phyloP scores from a whole-genome alignment of 2,329 filamentous ascomycete genomes.

The Diaporthe ilicicola region DNA sequence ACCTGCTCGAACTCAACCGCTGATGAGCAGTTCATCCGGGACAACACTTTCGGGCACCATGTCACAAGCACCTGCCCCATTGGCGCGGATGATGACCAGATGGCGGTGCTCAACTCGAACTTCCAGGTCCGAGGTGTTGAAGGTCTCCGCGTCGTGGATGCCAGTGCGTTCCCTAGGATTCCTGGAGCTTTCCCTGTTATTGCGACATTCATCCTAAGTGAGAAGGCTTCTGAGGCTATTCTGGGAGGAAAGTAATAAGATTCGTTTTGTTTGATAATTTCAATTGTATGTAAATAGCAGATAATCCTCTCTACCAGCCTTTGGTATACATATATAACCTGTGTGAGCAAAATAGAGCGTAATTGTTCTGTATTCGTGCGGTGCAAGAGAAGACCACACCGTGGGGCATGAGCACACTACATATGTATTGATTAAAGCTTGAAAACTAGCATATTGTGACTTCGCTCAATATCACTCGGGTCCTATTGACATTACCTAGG shows the following conservation, averaged over 20 bases:
- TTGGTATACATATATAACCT: no score
- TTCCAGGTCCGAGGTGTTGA: conserved; percentile 43
- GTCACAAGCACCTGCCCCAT: conserved; percentile 17
- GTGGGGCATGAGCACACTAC: no score
- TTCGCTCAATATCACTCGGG: no score
- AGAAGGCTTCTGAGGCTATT: conserved; percentile 8
- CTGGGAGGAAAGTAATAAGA: background rate
- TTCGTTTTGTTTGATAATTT: background rate
- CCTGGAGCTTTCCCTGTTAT: conserved; percentile 6
- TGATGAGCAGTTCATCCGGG: conserved; percentile 2
- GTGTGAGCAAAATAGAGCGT: no score
- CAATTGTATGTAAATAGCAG: no score
- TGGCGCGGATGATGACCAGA: conserved; percentile 9
- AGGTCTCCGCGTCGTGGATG: conserved; percentile 39
- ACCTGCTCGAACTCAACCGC: background rate
- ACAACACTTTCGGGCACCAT: conserved; percentile 19
- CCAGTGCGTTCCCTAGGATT: conserved; percentile 24
- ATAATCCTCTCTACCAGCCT: no score
- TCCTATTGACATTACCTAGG: no score
- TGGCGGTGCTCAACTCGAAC: conserved; percentile 3
- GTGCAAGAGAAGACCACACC: no score
- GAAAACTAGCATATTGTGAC: no score
- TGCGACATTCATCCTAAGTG: conserved; percentile 3
- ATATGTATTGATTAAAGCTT: no score
- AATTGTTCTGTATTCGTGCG: no score